Evolutionary conservation across 768 basidiomycete species (phyloP).

Genomic region (Melanogaster broomeanus): DNA sequence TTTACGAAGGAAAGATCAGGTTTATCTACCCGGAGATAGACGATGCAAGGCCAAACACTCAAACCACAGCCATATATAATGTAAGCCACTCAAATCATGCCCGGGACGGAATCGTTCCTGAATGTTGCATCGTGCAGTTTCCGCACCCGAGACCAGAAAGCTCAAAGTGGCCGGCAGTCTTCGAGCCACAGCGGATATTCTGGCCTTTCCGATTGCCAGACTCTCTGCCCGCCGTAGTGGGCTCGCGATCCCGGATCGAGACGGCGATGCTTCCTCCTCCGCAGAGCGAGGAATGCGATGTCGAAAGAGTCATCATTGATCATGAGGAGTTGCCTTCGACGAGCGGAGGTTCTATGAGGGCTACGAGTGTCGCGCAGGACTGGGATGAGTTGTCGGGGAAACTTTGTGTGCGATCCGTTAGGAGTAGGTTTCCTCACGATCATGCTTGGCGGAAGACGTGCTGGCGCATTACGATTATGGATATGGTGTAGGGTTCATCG

Average conservation of each 20-base stretch:
- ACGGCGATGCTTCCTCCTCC: conserved; percentile 19
- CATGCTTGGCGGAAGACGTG: conserved; percentile 22
- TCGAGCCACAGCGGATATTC: conserved; percentile 31
- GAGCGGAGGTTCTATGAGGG: not conserved
- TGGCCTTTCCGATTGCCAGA: conserved; percentile 23
- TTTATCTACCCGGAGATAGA: conserved; percentile 30
- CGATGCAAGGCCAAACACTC: conserved; percentile 8
- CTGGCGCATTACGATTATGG: conserved; percentile 23
- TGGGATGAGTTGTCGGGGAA: conserved; percentile 33
- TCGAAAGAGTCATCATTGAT: conserved; percentile 22
- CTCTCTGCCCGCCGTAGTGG: not conserved
- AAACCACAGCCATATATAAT: conserved; percentile 17
- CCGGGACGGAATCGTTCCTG: not conserved
- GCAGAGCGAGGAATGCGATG: conserved; percentile 13
- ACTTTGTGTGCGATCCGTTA: conserved; percentile 25
- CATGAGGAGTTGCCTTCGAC: conserved; percentile 17
- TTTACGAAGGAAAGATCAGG: conserved; percentile 25
- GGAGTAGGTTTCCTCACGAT: conserved; percentile 24
- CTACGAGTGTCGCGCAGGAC: conserved; percentile 28
- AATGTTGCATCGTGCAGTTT: conserved; percentile 16
- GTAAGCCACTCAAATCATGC: conserved; percentile 7
- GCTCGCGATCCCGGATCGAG: conserved; percentile 22
- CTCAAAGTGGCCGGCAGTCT: conserved; percentile 19
- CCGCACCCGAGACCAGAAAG: conserved; percentile 13
- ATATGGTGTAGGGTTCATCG: conserved; percentile 19